Evolutionary conservation across 2,329 filamentous ascomycete species (phyloP).

Genomic region (Dactylellina haptotyla): DNA sequence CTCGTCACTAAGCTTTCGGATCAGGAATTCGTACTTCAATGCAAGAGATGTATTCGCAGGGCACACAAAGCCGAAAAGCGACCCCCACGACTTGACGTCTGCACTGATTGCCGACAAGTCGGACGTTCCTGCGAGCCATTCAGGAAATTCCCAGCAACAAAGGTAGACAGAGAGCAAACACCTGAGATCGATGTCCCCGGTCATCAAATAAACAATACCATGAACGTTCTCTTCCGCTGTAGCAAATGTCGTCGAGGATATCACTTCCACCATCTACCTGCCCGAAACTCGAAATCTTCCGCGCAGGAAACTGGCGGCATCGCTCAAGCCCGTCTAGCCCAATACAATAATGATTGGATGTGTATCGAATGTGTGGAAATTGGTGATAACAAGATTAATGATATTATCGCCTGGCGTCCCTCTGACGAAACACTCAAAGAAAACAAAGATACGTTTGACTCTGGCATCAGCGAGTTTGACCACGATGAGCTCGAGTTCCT

Average conservation of each 20-base stretch:
- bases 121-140: conserved; percentile 80
- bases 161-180: conserved; percentile 33
- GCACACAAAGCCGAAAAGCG: conserved; percentile 74
- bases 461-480: conserved; percentile 65
- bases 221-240: conserved; percentile 86
- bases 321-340: conserved; percentile 68
- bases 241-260: conserved; percentile 77
- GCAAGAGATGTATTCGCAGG: conserved; percentile 80
- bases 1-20: conserved; percentile 84
- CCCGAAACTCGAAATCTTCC: conserved; percentile 60
- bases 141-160: conserved; percentile 76
- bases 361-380: conserved; percentile 79
- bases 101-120: conserved; percentile 73
- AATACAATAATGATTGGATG: conserved; percentile 79
- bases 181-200: conserved; percentile 65
- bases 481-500: conserved; percentile 92
- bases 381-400: conserved; percentile 72
- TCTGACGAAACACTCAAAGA: conserved; percentile 68
- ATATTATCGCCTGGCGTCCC: conserved; percentile 90
- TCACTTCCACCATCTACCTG: conserved; percentile 83
- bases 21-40: conserved; percentile 86
- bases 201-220: conserved; percentile 76
- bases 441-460: conserved; percentile 64
- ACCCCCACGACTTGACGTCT: conserved; percentile 76
- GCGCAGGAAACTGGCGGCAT: conserved; percentile 64